A percentile compares a stretch with the other conserved stretches of the same genome.
Conservation (phyloP, 1,284 basidiomycete species). For the Cronartium quercuum region DNA sequence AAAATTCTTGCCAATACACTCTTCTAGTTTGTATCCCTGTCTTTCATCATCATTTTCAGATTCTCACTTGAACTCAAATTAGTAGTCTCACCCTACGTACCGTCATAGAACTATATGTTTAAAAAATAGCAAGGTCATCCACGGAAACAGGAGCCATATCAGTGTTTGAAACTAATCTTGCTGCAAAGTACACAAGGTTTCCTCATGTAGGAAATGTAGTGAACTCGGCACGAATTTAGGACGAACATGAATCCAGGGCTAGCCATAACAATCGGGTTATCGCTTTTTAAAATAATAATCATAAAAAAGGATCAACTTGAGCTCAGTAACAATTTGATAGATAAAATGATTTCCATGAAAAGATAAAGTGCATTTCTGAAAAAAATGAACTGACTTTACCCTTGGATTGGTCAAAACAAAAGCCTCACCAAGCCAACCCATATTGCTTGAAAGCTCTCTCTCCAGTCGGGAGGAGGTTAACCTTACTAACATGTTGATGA, state of each 20-base stretch:
- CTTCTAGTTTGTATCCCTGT: slow-evolving; percentile 41
- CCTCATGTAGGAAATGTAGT: not conserved
- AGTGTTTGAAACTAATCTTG: no score
- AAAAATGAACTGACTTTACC: not conserved
- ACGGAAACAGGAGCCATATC: not conserved
- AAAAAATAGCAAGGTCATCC: not conserved
- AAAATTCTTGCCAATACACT: slow-evolving; percentile 47
- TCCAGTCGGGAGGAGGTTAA: not conserved
- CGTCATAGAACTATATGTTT: not conserved
- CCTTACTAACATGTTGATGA: not conserved
- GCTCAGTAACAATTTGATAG: no score
- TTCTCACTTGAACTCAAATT: not conserved
- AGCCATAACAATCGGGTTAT: slow-evolving; percentile 1
- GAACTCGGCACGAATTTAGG: not conserved
- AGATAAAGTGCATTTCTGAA: no score
- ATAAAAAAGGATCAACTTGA: not conserved
- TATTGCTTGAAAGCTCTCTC: not conserved
- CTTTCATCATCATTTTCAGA: not conserved
- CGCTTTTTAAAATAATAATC: not conserved
- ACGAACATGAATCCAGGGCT: not conserved
- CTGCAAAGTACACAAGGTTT: not conserved
- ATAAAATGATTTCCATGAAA: no score
- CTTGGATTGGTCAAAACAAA: slow-evolving; percentile 2
- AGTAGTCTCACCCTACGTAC: slow-evolving; percentile 21
- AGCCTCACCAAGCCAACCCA: not conserved